Evolutionary conservation across 2,329 filamentous ascomycete species (phyloP), one percentile per base, ranked within the genome.

Genomic region (Pseudopyricularia javanii): DNA sequence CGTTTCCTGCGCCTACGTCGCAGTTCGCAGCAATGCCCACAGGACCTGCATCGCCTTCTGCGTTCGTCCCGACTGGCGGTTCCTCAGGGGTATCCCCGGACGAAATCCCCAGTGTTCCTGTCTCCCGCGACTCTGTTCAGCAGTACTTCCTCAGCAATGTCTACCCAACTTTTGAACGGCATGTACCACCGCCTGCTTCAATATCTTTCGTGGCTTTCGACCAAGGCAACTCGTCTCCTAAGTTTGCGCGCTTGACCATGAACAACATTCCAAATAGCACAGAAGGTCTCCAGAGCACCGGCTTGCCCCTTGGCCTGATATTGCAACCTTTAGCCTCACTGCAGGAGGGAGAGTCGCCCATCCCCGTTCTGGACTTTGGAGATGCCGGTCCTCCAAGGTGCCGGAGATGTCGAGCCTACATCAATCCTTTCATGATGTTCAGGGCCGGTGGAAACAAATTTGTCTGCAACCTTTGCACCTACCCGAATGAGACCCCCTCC

Each of bases 341-440:
- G 43, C 86, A 94, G 63, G 76, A 87, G 24, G 91, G 93, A 51
- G 93, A 98, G 69, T 76, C 85, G 49, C 81, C 89, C 1, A 85
- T 98, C 53, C 93, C 93, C 1, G 86, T 98, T 4, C 76, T 98
- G 24, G 93, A 98, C 69, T 98, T 97, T 74, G 93, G 93, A 49
- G 90, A 96, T 43, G 72, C 73, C 37, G 93, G 93, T 0, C 93
- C 93, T 40, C 93, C 93, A 22, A 81, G 93, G 66, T 98, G 93
- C 69, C 82, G 88, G 61, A 79, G 93, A 70, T 98, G 93, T 73
- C 80, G 93, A 64, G 86, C 91, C 14, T 98, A 98, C 70, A 94
- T 98, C 71, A 98, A 98, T 64, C 93, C 93, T 2, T 98, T 98
- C 66, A 97, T 98, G 93, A 87, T 91, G 64, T 98, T 98, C 76